Base-by-base conservation (phyloP, 805 yeast species). In the Metschnikowia noctiluminum region DNA sequence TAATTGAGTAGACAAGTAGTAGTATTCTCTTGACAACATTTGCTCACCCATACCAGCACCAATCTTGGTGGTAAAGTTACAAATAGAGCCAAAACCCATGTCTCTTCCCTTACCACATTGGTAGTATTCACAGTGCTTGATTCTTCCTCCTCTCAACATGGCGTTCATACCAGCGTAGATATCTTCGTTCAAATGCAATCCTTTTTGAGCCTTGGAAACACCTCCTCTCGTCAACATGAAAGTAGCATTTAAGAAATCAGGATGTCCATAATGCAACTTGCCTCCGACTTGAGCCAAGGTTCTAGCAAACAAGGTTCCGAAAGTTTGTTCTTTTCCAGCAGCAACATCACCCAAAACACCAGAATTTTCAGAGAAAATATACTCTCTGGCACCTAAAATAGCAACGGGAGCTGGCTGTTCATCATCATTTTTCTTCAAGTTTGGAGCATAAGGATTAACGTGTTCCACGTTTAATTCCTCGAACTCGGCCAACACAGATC, bases 21-120 rank as follows among this genome's bases (percentile, higher is more conserved):
- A 87, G 65, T 87, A 87, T 63, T 87, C 95, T 58, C 95, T 75
- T 4, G 92, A 86, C 48, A 87, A 73, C 80, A 86, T 82, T 62
- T 87, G 95, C 61, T 87, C 95, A 42, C 94, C 92, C 95, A 87
- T 87, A 50, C 94, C 95, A 46, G 94, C 89, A 41, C 95, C 95
- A 65, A 87, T 87, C 61, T 87, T 87, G 21, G 92, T 84, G 6
- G 88, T 85, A 68, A 87, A 87, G 64, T 85, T 87, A 65, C 85
- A 76, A 60, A 87, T 87, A 2, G 94, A 86, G 3, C 89, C 87
- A 66, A 87, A 87, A 4, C 95, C 94, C 61, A 87, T 74, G 70
- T 87, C 94, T 63, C 95, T 75, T 38, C 95, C 95, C 64, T 87
- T 87, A 50, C 95, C 95, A 69, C 95, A 87, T 61, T 87, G 95